Base-by-base conservation (phyloP, 192 early-diverging fungal species). In the Lobulomyces angularis region DNA sequence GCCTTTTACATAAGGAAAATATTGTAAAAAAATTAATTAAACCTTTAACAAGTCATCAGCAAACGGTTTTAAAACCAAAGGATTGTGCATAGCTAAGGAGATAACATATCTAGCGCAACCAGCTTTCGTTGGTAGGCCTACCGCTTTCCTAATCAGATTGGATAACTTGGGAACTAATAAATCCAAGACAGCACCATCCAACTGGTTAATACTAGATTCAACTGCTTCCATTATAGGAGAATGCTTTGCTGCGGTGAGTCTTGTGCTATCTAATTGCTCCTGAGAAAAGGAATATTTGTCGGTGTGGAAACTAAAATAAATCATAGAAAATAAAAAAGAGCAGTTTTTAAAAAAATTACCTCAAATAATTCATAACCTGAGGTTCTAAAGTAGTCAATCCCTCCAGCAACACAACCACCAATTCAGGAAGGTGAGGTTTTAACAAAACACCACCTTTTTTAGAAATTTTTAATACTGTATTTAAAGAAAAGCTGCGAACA, bases 141-240 rank as follows among this genome's bases (percentile, higher is more conserved):
- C 74, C 4, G 85, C 88, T 43, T 83, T 88, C 11, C 74, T 66
- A 27, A 91, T 75, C 16, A 86, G 64, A 8, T 72, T 50, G 29
- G 74, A 58, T 18, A 96, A 52, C 31, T 70, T 67, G 5, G 83
- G 84, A 1, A 81, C 64, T 6, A 96, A 45, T 8, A 52, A 61
- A 3, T 48, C 53, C 59, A 93, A 80, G 3, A 75, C 71, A 1
- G 56, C 53, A 16, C 69, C 73, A 46, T 83, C 84, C 37, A 93
- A 61, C 30, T 90, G 73, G 22, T 83, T 77, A 0, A 91, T 61
- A 36, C 73, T 71, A 5, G 64, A 62, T 49, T 91, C 88, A 24
- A 90, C 62, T 2, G 82, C 87, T 48, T 90, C 82, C 88, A 93
- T 92, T 54, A 93, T 85, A 8, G 92, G 92, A n/a, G 89, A 93